Evolutionary conservation across 345 rosid genomes (phyloP), one percentile per base, ranked within the genome.

Genomic region (Brassica cretica): DNA sequence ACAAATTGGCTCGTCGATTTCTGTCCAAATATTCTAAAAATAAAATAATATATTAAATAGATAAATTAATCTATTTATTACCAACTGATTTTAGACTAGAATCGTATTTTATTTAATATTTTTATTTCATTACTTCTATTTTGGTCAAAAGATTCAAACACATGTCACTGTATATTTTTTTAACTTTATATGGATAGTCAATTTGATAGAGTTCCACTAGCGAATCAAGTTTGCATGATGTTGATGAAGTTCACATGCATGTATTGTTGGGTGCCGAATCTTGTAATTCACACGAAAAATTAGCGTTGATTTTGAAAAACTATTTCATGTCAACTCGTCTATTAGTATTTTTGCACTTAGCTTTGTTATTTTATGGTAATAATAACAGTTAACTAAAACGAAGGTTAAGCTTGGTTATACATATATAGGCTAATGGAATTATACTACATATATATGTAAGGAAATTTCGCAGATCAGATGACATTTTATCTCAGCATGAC

Each of bases 141-240:
- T 5, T 5, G 6, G 19, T 51, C 8, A 51, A 18, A n/a, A 65
- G 16, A 14, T 35, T 55, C 25, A n/a, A 64, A 5, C 3, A n/a
- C n/a, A 3, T 8, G 51, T 60, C 33, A 24, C 0, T 60, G 16
- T 10, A 59, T 19, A 9, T 25, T 51, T 53, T 53, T 15, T 21
- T 21, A 59, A 59, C 29, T 10, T 60, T 10, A 60, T 25, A 59
- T 12, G 30, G 37, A 69, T 6, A 32, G 70, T 62, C 75, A 70
- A 63, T 6, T 19, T 35, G 75, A 24, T 61, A 21, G 53, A 77
- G 75, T 71, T 65, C 66, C 71, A 71, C 66, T 41, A 41, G 5
- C 56, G 4, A 65, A 30, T 41, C 56, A 76, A 70, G 11, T 16
- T 66, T 7, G 60, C 2, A 69, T 41, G 19, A 21, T 75, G 12